Evolutionary conservation across 306 rosid genomes (phyloP), one percentile per base, ranked within the genome.

Genomic region (Prunus fruticosa): DNA sequence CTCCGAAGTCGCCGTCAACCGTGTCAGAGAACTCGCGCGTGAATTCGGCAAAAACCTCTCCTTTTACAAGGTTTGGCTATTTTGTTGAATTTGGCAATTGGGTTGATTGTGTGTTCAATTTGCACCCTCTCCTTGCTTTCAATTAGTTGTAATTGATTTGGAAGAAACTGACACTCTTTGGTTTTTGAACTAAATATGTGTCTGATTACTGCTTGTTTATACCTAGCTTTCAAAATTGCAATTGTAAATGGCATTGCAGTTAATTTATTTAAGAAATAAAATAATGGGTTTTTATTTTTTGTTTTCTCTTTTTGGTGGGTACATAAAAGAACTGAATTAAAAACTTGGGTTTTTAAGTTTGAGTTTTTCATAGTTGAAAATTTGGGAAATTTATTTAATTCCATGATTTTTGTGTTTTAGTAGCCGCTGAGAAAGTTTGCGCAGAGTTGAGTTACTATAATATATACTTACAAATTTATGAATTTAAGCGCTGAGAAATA

Each of bases 21-120:
- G 97, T 4, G 99, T 96, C 81, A 85, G 65, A 64, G 87, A 87
- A 38, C 98, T 96, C 87, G 97, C 99, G 50, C 89, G 80, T 3
- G 86, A 91, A 76, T 89, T 80, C 51, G 96, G 93, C 75, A 67
- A 77, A 12, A 96, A 96, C 72, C 98, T 96, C n/a, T 72, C 72
- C 65, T 91, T 96, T 82, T 91, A 93, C 66, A 64, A 93, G 99
- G 99, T 95, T n/a, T 50, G n/a, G 3, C 18, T 20, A 9, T 30
- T 54, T 30, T 11, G 6, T 18, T 49, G 5, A 12, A 12, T 32
- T 57, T 46, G 18, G 3, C 19, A 25, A 16, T 23, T 53, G 2
- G 3, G 1, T 69, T 3, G 43, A 67, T 32, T 34, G 32, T 47
- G 46, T 4, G 65, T 60, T 60, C 27, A 4, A 60, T 60, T 63